These are phyloP conservation scores for Pestalotiopsis sp. DNA, from an alignment of 2,329 filamentous ascomycete species.

Conservation along the genomic window DNA sequence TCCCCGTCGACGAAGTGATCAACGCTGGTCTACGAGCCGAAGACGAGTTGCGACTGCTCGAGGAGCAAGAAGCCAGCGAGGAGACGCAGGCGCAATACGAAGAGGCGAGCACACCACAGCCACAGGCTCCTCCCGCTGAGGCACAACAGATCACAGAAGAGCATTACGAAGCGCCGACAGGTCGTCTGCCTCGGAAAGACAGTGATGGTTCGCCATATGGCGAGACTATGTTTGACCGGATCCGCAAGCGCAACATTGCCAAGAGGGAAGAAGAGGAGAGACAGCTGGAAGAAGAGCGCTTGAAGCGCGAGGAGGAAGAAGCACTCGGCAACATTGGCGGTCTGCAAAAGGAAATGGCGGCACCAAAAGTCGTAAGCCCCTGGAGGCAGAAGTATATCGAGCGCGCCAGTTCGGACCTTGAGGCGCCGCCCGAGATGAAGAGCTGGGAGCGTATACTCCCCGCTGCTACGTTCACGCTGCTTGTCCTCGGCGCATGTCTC, in stretches of 20 bases:
- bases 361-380: constrained; percentile 39
- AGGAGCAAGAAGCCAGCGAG: constrained; percentile 32
- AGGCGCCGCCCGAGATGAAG: constrained; percentile 54
- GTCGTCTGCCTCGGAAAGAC: constrained; percentile 31
- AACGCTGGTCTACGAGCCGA: constrained; percentile 65
- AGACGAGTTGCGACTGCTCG: constrained; percentile 60
- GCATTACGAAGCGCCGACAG: constrained; percentile 17
- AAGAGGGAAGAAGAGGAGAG: constrained; percentile 51
- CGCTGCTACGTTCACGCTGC: constrained; percentile 49
- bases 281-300: constrained; percentile 43
- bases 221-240: constrained; percentile 56
- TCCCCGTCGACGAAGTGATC: constrained; percentile 61
- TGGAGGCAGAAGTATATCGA: constrained; percentile 44
- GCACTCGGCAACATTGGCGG: constrained; percentile 40
- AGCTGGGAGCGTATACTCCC: constrained; percentile 59
- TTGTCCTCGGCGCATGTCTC: constrained; percentile 46
- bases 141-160: constrained; percentile 13
- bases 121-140: constrained; percentile 15
- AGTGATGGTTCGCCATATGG: constrained; percentile 57
- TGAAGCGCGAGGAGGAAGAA: constrained; percentile 44
- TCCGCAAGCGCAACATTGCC: constrained; percentile 56
- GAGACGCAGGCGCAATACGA: constrained; percentile 23
- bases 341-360: constrained; percentile 40
- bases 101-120: constrained; percentile 14
- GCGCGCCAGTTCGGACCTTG: constrained; percentile 51